Evolutionary conservation across 2,329 filamentous ascomycete genomes (phyloP).

Genomic region (Atkinsonella texensis): DNA sequence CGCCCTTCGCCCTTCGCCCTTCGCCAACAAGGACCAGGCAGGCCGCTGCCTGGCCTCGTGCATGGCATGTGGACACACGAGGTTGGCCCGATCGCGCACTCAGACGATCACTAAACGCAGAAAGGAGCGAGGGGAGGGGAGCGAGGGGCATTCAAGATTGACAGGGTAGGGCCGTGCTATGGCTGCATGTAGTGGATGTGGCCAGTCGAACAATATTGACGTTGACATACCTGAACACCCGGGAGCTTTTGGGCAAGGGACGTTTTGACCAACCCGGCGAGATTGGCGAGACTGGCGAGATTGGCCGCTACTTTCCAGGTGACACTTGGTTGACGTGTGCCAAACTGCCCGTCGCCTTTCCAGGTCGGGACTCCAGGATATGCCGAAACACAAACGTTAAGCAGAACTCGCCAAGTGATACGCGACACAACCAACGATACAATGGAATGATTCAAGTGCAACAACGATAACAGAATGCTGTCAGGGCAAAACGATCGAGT

Average conservation of each 20-base stretch:
- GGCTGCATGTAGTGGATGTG: not conserved
- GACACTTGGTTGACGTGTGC: not conserved
- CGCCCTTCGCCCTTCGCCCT: no score
- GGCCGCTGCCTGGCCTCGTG: not conserved
- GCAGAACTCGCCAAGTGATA: conserved; percentile 1
- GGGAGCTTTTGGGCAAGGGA: no score
- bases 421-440: not conserved
- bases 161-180: no score
- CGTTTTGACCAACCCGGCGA: no score
- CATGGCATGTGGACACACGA: not conserved
- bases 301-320: not conserved
- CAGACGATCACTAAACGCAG: no score
- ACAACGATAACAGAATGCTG: not conserved
- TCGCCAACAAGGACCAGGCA: no score
- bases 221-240: no score
- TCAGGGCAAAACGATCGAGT: not conserved
- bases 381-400: conserved; percentile 3
- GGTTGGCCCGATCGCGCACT: not conserved
- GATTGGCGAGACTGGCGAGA: no score
- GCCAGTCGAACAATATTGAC: not conserved
- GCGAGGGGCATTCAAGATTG: not conserved
- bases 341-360: not conserved
- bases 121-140: no score
- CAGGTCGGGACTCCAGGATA: not conserved
- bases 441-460: not conserved